A percentile compares a stretch with the other conserved stretches of the same genome.
phyloP scores from a whole-genome alignment of 176 grass and related monocot genomes.

The Rhynchospora pubera region DNA sequence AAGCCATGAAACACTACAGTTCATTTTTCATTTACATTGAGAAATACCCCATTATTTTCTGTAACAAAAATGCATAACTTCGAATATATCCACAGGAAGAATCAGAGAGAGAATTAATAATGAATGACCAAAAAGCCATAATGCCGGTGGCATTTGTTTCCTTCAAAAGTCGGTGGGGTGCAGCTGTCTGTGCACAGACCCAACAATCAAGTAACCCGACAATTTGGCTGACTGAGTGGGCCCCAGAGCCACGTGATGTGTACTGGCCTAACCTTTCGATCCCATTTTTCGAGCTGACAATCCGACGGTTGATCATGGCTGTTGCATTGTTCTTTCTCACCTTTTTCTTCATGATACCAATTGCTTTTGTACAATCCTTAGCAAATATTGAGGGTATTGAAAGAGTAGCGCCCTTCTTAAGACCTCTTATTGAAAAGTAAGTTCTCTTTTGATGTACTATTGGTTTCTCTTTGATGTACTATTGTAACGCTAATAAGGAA shows the following conservation, averaged over 20 bases:
- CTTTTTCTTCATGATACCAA: conserved; percentile 98
- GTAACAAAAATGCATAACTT: neutral
- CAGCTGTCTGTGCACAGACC: conserved; percentile 96
- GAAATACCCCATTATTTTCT: neutral
- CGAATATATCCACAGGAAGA: conserved; percentile 32
- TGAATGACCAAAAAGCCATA: conserved; percentile 51
- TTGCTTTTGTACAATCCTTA: conserved; percentile 88
- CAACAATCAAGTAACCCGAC: conserved; percentile 94
- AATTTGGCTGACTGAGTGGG: conserved; percentile 88
- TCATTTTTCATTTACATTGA: neutral
- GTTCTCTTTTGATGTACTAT: neutral
- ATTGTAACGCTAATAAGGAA: conserved; percentile 12
- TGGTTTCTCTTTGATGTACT: neutral
- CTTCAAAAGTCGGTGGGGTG: conserved; percentile 83
- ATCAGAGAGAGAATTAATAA: conserved; percentile 70
- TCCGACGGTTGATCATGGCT: conserved; percentile 71
- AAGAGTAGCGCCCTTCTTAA: conserved; percentile 59
- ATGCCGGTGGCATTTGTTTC: conserved; percentile 94
- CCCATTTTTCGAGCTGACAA: conserved; percentile 71
- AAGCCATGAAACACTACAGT: neutral
- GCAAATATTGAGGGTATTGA: conserved; percentile 87
- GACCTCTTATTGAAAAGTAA: conserved; percentile 77
- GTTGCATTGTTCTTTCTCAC: conserved; percentile 74
- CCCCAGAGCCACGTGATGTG: conserved; percentile 86
- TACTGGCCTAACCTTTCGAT: conserved; percentile 86